Percentiles rank a stretch among this genome's conserved stretches.
phyloP scores from a whole-genome alignment of 176 grass and related monocot genomes.

The Echinochloa phyllopogon region DNA sequence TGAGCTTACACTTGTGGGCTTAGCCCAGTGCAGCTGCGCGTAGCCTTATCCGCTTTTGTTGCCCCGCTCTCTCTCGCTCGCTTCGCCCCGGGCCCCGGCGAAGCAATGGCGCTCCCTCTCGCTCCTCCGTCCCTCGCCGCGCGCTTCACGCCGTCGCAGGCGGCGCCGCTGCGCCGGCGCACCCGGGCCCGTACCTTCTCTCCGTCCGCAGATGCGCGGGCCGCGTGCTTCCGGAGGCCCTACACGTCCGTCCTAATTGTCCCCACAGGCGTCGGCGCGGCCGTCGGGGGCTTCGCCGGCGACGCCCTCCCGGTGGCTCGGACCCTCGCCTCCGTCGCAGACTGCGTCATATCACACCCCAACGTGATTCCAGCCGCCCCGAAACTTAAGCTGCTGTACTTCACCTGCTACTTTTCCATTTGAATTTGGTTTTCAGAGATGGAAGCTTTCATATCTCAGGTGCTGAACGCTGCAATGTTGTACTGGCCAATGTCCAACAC shows the following conservation, averaged over 20 bases:
- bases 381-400: neutral
- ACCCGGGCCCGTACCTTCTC: neutral
- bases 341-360: slow-evolving; percentile 92
- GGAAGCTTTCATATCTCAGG: slow-evolving; percentile 39
- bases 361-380: slow-evolving; percentile 48
- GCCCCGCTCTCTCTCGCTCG: neutral
- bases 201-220: neutral
- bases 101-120: slow-evolving; percentile 52
- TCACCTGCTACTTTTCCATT: neutral
- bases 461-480: slow-evolving; percentile 90
- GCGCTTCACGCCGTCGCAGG: slow-evolving; percentile 32
- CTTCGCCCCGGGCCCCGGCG: neutral
- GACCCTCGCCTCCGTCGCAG: slow-evolving; percentile 60
- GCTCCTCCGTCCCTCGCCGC: slow-evolving; percentile 23
- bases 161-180: neutral
- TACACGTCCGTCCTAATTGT: slow-evolving; percentile 92
- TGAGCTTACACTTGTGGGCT: neutral
- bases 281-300: slow-evolving; percentile 84
- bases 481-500: slow-evolving; percentile 88
- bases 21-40: neutral
- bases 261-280: slow-evolving; percentile 81
- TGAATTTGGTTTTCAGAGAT: neutral
- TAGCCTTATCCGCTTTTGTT: slow-evolving; percentile 45
- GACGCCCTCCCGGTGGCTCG: slow-evolving; percentile 88
- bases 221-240: slow-evolving; percentile 57